These are phyloP conservation scores for Schizothecium vesticola DNA, from an alignment of 495 filamentous ascomycete species.

Conservation along the genomic window DNA sequence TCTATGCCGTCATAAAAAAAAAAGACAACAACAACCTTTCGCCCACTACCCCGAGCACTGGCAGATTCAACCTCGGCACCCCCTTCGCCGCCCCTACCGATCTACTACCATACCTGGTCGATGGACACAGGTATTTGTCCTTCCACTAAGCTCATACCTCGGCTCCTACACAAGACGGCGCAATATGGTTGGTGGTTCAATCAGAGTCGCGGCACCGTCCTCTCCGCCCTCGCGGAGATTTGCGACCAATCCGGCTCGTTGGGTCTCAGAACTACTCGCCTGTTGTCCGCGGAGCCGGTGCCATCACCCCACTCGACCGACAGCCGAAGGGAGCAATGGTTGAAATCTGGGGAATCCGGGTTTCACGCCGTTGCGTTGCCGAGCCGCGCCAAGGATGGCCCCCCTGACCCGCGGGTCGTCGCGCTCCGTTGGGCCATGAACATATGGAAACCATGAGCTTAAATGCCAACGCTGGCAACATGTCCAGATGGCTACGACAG, in stretches of 20 bases:
- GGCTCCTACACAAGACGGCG: not conserved
- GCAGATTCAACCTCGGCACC: not conserved
- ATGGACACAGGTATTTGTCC: not conserved
- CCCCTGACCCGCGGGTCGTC: conserved; percentile 10
- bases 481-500: not conserved
- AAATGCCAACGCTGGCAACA: not conserved
- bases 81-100: not conserved
- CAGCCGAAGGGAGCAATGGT: not conserved
- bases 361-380: not conserved
- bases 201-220: not conserved
- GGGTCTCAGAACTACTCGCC: not conserved
- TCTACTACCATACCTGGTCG: not conserved
- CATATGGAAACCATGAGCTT: not conserved
- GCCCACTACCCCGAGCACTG: not conserved
- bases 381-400: conserved; percentile 3
- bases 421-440: conserved; percentile 4
- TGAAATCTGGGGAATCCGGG: not conserved
- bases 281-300: not conserved
- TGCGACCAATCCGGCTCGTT: not conserved
- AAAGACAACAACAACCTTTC: not conserved
- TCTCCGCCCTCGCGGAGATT: conserved; percentile 1
- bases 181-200: not conserved
- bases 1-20: not conserved
- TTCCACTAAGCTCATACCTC: not conserved
- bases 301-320: not conserved